Evolutionary conservation across 2,329 filamentous ascomycete species (phyloP).

Genomic region (Ophiostoma tasmaniense): DNA sequence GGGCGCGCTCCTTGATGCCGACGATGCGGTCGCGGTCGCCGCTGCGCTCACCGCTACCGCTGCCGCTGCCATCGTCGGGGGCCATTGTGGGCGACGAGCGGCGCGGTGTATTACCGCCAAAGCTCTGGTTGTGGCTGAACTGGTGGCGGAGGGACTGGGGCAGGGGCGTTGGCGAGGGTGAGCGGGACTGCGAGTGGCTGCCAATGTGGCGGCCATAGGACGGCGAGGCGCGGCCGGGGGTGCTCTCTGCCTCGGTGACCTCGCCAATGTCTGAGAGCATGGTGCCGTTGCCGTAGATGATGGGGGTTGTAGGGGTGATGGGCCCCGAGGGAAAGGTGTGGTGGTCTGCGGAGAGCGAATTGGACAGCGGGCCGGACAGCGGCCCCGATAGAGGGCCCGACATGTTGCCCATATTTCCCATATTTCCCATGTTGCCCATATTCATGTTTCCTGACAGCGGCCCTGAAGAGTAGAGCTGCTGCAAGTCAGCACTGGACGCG

Average conservation of each 20-base stretch:
- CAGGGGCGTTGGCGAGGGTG: conserved; percentile 22
- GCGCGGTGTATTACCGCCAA: conserved; percentile 27
- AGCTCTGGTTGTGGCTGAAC: conserved; percentile 21
- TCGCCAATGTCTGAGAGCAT: conserved; percentile 60
- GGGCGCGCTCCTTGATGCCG: conserved; percentile 39
- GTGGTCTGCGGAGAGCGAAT: conserved; percentile 24
- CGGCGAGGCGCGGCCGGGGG: conserved; percentile 33
- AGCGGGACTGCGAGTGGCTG: conserved; percentile 29
- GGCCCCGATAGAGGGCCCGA: conserved; percentile 16
- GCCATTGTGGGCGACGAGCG: conserved; percentile 40
- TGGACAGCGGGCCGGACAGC: background rate
- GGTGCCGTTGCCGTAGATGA: conserved; percentile 61
- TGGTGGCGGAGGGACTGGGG: conserved; percentile 16
- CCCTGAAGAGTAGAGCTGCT: conserved; percentile 37
- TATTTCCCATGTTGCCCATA: too few relatives aligned
- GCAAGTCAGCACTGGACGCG: conserved; percentile 27
- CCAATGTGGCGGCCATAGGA: conserved; percentile 10
- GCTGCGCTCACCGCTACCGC: background rate
- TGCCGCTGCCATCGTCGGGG: conserved; percentile 24
- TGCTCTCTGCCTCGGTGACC: conserved; percentile 46
- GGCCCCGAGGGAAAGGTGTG: conserved; percentile 29
- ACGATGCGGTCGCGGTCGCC: background rate
- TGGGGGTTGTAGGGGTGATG: conserved; percentile 49
- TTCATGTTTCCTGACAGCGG: background rate
- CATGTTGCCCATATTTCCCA: too few relatives aligned